Percentiles rank a stretch among this genome's conserved stretches.
phyloP scores from a whole-genome alignment of 2,329 filamentous ascomycete species.

The Trichoderma brevicompactum region DNA sequence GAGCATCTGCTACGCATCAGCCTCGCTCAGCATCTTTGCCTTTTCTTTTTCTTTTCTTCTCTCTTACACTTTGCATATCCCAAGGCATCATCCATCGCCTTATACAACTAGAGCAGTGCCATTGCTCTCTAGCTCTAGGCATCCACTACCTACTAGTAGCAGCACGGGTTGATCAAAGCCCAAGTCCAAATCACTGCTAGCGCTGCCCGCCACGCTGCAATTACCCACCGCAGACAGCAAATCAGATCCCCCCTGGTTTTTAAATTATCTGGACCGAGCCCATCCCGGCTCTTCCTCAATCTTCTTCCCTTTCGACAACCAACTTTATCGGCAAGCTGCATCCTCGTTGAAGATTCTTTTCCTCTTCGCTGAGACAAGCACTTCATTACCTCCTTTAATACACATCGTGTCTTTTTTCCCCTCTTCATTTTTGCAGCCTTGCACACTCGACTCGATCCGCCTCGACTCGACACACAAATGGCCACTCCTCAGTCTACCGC shows the following conservation, averaged over 20 bases:
- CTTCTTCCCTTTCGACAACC: background rate
- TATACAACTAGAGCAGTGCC: too few species aligned
- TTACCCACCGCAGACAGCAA: slow-evolving; percentile 8
- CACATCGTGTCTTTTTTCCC: too few species aligned
- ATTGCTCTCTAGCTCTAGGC: too few species aligned
- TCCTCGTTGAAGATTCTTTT: background rate
- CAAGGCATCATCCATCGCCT: too few species aligned
- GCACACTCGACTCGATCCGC: too few species aligned
- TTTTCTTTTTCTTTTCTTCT: background rate
- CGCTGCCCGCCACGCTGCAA: background rate
- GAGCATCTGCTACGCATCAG: slow-evolving; percentile 20
- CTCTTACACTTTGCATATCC: background rate
- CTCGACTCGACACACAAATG: slow-evolving; percentile 46
- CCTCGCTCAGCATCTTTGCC: slow-evolving; percentile 22
- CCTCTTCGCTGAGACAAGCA: too few species aligned
- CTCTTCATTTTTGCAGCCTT: too few species aligned
- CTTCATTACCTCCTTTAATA: too few species aligned
- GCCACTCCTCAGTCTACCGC: slow-evolving; percentile 60
- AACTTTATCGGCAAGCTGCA: background rate
- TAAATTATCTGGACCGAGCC: background rate
- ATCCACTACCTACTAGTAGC: too few species aligned
- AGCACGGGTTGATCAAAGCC: too few species aligned
- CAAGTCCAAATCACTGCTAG: slow-evolving; percentile 10
- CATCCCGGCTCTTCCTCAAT: background rate
- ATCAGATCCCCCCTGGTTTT: background rate